Percentiles rank a stretch among this genome's conserved stretches.
These are phyloP conservation scores for Chrysoporthe deuterocubensis DNA, from an alignment of 2,329 filamentous ascomycete genomes.

Conservation along the genomic window DNA sequence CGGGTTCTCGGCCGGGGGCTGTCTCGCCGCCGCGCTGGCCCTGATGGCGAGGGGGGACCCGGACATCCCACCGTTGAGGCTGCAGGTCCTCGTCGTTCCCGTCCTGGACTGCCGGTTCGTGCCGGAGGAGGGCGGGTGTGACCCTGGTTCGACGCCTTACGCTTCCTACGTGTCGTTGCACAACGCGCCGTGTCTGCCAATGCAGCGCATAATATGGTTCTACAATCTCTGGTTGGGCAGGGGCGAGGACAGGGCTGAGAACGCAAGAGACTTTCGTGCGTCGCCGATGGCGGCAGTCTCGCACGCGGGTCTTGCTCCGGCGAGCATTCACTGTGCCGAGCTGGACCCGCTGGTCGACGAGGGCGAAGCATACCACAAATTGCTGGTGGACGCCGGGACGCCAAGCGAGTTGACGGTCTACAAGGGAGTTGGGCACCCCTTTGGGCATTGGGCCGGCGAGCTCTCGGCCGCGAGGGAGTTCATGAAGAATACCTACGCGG, in stretches of 20 bases:
- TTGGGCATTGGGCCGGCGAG: slow-evolving; percentile 41
- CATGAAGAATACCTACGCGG: slow-evolving; percentile 38
- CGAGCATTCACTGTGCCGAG: slow-evolving; percentile 40
- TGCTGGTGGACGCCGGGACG: slow-evolving; percentile 36
- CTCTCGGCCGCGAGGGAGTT: slow-evolving; percentile 40
- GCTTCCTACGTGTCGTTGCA: slow-evolving; percentile 39
- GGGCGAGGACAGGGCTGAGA: slow-evolving; percentile 35
- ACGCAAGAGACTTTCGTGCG: slow-evolving; percentile 37
- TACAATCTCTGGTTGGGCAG: slow-evolving; percentile 43
- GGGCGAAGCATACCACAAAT: slow-evolving; percentile 39
- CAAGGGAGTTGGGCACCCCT: slow-evolving; percentile 42
- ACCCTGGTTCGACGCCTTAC: slow-evolving; percentile 36
- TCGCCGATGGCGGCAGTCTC: slow-evolving; percentile 41
- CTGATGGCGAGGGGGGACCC: slow-evolving; percentile 20
- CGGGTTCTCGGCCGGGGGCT: slow-evolving; percentile 24
- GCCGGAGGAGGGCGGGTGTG: slow-evolving; percentile 37
- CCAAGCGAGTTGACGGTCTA: slow-evolving; percentile 41
- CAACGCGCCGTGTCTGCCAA: slow-evolving; percentile 41
- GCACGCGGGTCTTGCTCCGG: slow-evolving; percentile 39
- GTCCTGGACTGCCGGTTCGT: slow-evolving; percentile 40
- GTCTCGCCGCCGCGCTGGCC: slow-evolving; percentile 22
- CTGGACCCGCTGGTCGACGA: slow-evolving; percentile 42
- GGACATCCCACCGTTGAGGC: slow-evolving; percentile 35
- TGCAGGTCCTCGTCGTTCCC: slow-evolving; percentile 42
- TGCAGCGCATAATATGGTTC: slow-evolving; percentile 41